Evolutionary conservation across 768 basidiomycete genomes (phyloP).

Genomic region (Phylloporus sp.): DNA sequence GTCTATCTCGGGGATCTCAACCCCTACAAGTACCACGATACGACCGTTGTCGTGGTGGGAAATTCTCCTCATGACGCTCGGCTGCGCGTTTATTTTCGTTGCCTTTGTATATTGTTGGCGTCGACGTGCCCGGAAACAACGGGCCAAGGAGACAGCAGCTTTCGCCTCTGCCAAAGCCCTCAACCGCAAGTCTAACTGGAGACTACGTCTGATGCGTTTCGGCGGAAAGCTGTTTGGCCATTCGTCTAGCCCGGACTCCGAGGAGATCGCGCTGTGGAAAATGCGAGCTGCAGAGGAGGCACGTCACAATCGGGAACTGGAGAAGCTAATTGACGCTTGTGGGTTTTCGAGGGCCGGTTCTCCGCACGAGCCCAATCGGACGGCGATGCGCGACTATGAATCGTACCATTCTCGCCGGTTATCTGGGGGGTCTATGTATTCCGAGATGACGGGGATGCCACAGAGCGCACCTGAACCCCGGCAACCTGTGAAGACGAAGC

Average conservation of each 20-base stretch:
- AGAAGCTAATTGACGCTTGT: slow-evolving; percentile 47
- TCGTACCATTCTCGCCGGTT: slow-evolving; percentile 31
- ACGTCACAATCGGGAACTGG: slow-evolving; percentile 43
- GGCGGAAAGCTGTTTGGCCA: slow-evolving; percentile 57
- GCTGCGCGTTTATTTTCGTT: slow-evolving; percentile 74
- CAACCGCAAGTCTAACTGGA: slow-evolving; percentile 48
- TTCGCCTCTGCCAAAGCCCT: slow-evolving; percentile 61
- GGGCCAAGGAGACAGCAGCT: slow-evolving; percentile 57
- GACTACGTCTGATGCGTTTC: slow-evolving; percentile 49
- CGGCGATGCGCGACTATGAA: slow-evolving; percentile 17
- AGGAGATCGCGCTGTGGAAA: slow-evolving; percentile 49
- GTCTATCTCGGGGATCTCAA: slow-evolving; percentile 50
- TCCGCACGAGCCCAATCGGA: slow-evolving; percentile 27
- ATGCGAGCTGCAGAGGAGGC: slow-evolving; percentile 48
- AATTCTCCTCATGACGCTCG: slow-evolving; percentile 77
- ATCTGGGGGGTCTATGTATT: slow-evolving; percentile 57
- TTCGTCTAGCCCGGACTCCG: slow-evolving; percentile 29
- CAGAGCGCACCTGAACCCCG: slow-evolving; percentile 63
- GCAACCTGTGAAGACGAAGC: slow-evolving; percentile 55
- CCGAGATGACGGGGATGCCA: slow-evolving; percentile 61
- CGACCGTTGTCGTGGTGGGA: slow-evolving; percentile 71
- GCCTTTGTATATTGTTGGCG: slow-evolving; percentile 65
- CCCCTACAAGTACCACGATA: slow-evolving; percentile 39
- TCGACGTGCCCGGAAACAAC: slow-evolving; percentile 60
- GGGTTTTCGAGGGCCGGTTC: slow-evolving; percentile 42